Conservation (phyloP, 352 stramenopile species). For the Phytophthora citricola region DNA sequence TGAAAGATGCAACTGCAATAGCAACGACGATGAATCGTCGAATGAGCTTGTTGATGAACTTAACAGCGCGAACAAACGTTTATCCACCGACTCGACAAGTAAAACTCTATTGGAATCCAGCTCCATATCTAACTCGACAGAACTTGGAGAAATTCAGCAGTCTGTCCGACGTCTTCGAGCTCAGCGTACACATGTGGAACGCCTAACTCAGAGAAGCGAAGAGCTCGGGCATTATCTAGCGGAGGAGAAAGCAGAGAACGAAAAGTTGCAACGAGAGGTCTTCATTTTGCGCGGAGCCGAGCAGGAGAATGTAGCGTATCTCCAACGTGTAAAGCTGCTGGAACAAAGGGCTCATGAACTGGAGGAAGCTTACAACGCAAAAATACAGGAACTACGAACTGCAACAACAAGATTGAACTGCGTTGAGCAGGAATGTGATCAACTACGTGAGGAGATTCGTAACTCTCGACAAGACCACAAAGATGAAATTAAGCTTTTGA, state of each 20-base stretch:
- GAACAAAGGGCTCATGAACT: slow-evolving; percentile 55
- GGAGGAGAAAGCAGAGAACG: slow-evolving; percentile 47
- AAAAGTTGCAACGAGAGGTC: slow-evolving; percentile 50
- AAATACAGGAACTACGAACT: slow-evolving; percentile 34
- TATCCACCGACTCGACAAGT: neutral
- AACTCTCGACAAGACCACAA: slow-evolving; percentile 41
- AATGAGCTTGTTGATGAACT: slow-evolving; percentile 2
- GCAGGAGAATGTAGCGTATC: slow-evolving; percentile 60
- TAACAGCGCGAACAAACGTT: neutral
- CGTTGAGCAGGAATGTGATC: slow-evolving; percentile 47
- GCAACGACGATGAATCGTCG: slow-evolving; percentile 6
- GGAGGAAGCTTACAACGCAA: slow-evolving; percentile 43
- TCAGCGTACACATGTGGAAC: slow-evolving; percentile 64
- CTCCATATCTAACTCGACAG: slow-evolving; percentile 19
- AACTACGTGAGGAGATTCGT: slow-evolving; percentile 41
- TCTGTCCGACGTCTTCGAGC: slow-evolving; percentile 57
- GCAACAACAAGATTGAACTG: slow-evolving; percentile 22
- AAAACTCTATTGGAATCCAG: slow-evolving; percentile 14
- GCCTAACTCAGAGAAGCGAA: slow-evolving; percentile 50
- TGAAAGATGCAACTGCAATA: neutral
- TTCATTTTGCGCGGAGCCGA: slow-evolving; percentile 47
- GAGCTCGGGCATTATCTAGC: slow-evolving; percentile 43
- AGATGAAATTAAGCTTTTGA: slow-evolving; percentile 29
- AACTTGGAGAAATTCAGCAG: slow-evolving; percentile 58
- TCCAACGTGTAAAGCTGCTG: slow-evolving; percentile 63